Evolutionary conservation across 2,329 filamentous ascomycete species (phyloP).

Genomic region (Aspergillus ustus): DNA sequence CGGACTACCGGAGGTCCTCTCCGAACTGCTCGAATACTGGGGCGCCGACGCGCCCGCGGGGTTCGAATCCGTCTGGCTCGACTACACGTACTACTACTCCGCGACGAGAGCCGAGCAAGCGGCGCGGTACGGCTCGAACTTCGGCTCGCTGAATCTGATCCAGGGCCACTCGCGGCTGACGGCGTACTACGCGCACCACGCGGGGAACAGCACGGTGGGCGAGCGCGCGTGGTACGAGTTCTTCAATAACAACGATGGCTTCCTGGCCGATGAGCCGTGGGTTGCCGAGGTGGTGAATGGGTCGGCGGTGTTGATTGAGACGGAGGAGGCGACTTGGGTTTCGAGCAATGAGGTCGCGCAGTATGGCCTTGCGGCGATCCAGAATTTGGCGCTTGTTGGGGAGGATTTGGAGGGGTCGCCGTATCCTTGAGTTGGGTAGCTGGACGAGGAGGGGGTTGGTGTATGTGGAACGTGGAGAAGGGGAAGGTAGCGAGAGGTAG

Average conservation of each 20-base stretch:
- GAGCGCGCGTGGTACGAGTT: slow-evolving; percentile 61
- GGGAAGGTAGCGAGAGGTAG: no score
- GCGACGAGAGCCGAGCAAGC: slow-evolving; percentile 56
- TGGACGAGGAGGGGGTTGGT: neutral
- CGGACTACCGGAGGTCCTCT: slow-evolving; percentile 62
- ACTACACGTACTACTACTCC: slow-evolving; percentile 64
- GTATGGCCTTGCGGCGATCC: slow-evolving; percentile 63
- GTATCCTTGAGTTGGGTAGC: neutral
- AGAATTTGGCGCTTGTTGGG: slow-evolving; percentile 47
- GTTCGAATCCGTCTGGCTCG: slow-evolving; percentile 61
- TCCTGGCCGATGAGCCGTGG: slow-evolving; percentile 21
- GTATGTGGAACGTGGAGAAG: neutral
- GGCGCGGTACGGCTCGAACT: slow-evolving; percentile 57
- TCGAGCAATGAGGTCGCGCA: slow-evolving; percentile 61
- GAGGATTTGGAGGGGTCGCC: neutral
- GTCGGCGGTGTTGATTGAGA: slow-evolving; percentile 50
- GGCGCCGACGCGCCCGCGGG: slow-evolving; percentile 51
- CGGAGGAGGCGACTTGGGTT: slow-evolving; percentile 63
- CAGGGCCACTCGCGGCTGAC: slow-evolving; percentile 65
- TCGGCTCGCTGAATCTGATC: slow-evolving; percentile 53
- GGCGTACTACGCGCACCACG: slow-evolving; percentile 56
- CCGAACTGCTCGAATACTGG: slow-evolving; percentile 59
- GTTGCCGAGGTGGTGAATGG: slow-evolving; percentile 40
- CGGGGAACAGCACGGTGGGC: slow-evolving; percentile 54
- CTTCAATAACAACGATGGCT: slow-evolving; percentile 29